Evolutionary conservation across 805 yeast species (phyloP), one percentile per base, ranked within the genome.

Genomic region (Starmerella riodocensis): DNA sequence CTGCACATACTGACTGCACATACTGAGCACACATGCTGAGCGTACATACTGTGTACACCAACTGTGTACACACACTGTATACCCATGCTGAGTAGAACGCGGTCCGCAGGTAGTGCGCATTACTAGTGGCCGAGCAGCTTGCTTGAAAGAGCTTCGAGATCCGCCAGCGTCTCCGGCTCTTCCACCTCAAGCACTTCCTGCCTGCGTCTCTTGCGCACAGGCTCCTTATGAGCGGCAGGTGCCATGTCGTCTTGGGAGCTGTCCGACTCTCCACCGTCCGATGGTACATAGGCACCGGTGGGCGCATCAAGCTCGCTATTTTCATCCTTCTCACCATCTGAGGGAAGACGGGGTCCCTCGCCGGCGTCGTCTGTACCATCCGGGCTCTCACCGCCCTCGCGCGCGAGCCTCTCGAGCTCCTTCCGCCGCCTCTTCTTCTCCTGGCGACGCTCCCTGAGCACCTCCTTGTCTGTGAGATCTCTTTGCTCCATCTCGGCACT

Each of bases 361-460:
- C n/a, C 39, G 4, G 20, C 42, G 2, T 31, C 38, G 12, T 24
- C 32, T 20, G 29, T 32, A 3, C 48, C 61, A 20, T 40, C 54
- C n/a, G 50, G 56, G 4, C 50, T 56, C 14, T 58, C 69, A 14
- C 50, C 57, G 11, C 51, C 54, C 33, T 47, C 57, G 20, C 45
- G 60, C 29, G 60, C 72, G 41, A 69, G 76, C 55, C 75, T 71
- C 61, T 82, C 88, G 14, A 72, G 63, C 56, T 88, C 97, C 60
- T 78, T 75, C 55, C 94, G 73, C 60, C 76, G 74, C 56, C 95
- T 72, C 64, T 85, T 86, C 76, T 83, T 86, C 47, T 86, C 97
- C 40, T 70, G 75, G 49, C 75, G 73, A 64, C 85, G 88, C 48
- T 74, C 75, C 55, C 69, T 78, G 4, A 83, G 94, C 12, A 76